Evolutionary conservation across 768 basidiomycete genomes (phyloP), one percentile per base, ranked within the genome.

Genomic region (Glaciozyma antarctica): DNA sequence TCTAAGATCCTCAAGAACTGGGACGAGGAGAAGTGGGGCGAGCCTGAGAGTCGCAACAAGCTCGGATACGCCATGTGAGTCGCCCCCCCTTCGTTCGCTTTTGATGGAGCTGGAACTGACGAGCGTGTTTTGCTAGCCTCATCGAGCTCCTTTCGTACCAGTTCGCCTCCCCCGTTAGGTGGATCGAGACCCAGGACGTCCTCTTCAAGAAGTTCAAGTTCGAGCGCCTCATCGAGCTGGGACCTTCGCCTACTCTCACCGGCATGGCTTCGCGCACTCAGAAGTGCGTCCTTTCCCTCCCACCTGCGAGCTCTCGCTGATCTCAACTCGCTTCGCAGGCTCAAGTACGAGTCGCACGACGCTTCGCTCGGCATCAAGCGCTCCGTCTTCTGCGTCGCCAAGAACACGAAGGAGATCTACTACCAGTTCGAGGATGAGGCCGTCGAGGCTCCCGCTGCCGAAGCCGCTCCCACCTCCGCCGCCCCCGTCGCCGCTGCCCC

Each of bases 121-220:
- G 32, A 5, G 17, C 21, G 3, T 3, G n/a, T 12, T 21, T 15
- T 19, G 19, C 41, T 59, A 68, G 67, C 75, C 85, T 99, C 64
- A 92, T 98, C 67, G 95, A 99, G 75, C 84, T 98, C 54, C 82
- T 99, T 57, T 90, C 95, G 19, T 99, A 99, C 75, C 95, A 99
- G 76, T 98, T 94, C 73, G 93, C 94, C 0, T 98, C 94, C 1
- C 93, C 95, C 10, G 94, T 99, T 24, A 88, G 93, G 58, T 99
- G 95, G 95, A 99, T 99, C 73, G 89, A 98, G 79, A 99, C 94
- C 0, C 95, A 99, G 75, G 95, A 99, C 74, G 82, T 88, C 30
- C 82, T 99, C 63, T 99, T 99, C 81, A 82, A 81, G 15, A 77
- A 85, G 13, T 95, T 85, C 81, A 80, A 81, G 53, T 95, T 95